Evolutionary conservation across 202 grass and related monocot species (phyloP).

Genomic region (Miscanthus sacchariflorus): DNA sequence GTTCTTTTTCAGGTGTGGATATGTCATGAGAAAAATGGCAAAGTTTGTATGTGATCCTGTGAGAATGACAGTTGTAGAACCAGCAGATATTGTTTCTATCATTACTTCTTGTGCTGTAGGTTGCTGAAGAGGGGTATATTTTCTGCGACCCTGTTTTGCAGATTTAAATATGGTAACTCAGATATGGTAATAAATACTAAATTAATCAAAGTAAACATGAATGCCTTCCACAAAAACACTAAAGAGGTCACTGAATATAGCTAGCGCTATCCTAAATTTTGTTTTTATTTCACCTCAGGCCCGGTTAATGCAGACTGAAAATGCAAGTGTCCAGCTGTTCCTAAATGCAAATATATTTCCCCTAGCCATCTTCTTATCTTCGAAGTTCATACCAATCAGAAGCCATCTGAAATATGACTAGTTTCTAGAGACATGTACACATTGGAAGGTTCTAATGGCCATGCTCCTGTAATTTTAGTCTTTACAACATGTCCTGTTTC

Average conservation of each 20-base stretch:
- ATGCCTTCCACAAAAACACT: conserved; percentile 18
- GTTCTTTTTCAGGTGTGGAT: conserved; percentile 67
- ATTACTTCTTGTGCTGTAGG: conserved; percentile 69
- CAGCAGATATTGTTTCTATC: conserved; percentile 69
- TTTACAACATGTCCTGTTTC: background rate
- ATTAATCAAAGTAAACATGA: background rate
- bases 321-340: background rate
- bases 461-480: conserved; percentile 1
- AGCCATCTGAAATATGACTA: conserved; percentile 13
- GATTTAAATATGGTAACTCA: conserved; percentile 10
- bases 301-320: background rate
- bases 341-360: background rate
- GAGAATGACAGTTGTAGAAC: conserved; percentile 66
- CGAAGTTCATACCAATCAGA: background rate
- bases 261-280: background rate
- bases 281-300: background rate
- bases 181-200: conserved; percentile 28
- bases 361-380: background rate
- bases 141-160: conserved; percentile 63
- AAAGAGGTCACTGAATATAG: background rate
- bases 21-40: conserved; percentile 77
- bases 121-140: conserved; percentile 70
- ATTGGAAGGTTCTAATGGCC: background rate
- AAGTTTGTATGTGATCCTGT: conserved; percentile 79
- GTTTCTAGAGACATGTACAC: background rate